A percentile compares a stretch with the other conserved stretches of the same genome.
These are phyloP conservation scores for Solanum pennellii DNA, from an alignment of 257 asterid species.

Conservation along the genomic window DNA sequence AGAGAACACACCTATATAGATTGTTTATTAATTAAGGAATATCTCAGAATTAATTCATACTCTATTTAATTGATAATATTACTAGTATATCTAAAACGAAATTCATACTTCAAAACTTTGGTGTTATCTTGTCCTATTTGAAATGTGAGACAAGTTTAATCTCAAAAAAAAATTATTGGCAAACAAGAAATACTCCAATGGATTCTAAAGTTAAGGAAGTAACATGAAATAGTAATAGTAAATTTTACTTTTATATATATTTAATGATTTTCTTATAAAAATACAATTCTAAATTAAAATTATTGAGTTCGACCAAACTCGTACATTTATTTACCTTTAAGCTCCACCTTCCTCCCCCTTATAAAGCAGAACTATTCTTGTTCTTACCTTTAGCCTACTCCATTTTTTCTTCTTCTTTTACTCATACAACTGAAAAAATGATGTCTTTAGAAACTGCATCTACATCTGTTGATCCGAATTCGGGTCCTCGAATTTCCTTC, in stretches of 20 bases:
- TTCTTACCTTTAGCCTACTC: not conserved
- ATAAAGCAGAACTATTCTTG: slow-evolving; percentile 16
- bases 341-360: not conserved
- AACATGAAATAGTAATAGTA: not conserved
- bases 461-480: slow-evolving; percentile 12
- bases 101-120: not conserved
- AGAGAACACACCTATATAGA: not conserved
- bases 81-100: not conserved
- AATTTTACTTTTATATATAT: not conserved
- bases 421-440: slow-evolving; percentile 14
- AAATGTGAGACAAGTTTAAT: not conserved
- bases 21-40: not conserved
- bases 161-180: not conserved
- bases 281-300: not conserved
- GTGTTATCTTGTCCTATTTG: not conserved
- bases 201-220: not conserved
- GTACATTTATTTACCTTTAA: not conserved
- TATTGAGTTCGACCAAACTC: not conserved
- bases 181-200: not conserved
- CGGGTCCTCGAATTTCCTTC: slow-evolving; percentile 60
- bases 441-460: slow-evolving; percentile 23
- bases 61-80: not conserved
- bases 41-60: not conserved
- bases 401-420: not conserved
- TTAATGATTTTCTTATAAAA: not conserved